Conservation (phyloP, 1,284 basidiomycete genomes). For the Fomitopsis pinicola region DNA sequence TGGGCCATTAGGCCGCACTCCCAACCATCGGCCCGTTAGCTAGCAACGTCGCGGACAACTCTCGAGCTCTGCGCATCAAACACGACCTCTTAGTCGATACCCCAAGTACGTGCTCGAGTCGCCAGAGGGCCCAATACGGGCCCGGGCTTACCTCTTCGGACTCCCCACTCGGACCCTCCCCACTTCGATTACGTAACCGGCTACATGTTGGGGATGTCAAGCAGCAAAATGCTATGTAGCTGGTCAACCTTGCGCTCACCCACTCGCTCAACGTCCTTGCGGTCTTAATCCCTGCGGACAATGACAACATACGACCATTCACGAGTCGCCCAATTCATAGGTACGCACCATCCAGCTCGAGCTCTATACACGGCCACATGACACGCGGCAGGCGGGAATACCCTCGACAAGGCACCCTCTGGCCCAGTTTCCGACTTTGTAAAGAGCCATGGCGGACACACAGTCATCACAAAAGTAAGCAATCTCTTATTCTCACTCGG, state of each 20-base stretch:
- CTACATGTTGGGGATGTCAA: constrained; percentile 6
- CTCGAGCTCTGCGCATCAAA: too few relatives aligned
- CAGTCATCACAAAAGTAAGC: constrained; percentile 94
- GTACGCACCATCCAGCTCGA: constrained; percentile 33
- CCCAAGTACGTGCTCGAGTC: neutral
- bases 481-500: neutral
- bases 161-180: neutral
- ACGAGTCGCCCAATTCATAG: constrained; percentile 85
- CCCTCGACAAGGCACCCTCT: constrained; percentile 78
- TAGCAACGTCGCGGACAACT: too few relatives aligned
- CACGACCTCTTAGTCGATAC: too few relatives aligned
- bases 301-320: constrained; percentile 75
- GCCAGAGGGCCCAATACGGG: neutral
- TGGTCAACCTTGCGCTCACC: constrained; percentile 2
- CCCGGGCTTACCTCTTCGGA: neutral
- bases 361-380: constrained; percentile 6
- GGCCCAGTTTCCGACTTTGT: constrained; percentile 91
- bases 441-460: constrained; percentile 89
- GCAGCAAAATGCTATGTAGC: constrained; percentile 1
- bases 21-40: too few relatives aligned
- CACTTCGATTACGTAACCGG: constrained; percentile 3
- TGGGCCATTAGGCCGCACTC: too few relatives aligned
- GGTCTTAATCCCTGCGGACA: constrained; percentile 7
- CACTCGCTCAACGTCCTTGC: constrained; percentile 5
- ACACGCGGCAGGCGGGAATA: constrained; percentile 76